Evolutionary conservation across 345 rosid species (phyloP).

Genomic region (Lumnitzera littorea): DNA sequence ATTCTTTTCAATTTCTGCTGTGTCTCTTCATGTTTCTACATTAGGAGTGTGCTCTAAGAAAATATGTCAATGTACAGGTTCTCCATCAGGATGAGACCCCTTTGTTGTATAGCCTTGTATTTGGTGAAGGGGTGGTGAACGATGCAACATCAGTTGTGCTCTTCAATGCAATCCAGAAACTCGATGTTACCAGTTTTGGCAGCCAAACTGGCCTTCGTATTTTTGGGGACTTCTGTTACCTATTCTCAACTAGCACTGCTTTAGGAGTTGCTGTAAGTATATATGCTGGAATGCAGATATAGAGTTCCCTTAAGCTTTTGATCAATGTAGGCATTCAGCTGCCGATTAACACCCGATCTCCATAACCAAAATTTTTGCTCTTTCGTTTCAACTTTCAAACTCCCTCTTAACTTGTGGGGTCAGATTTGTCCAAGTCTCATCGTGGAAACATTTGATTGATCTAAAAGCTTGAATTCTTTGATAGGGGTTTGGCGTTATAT

Average conservation of each 20-base stretch:
- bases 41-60: neutral
- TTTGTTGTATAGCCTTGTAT: conserved; percentile 74
- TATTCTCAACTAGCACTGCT: conserved; percentile 70
- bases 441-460: neutral
- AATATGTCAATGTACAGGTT: conserved; percentile 30
- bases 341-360: too few relatives aligned
- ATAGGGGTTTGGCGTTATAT: too few relatives aligned
- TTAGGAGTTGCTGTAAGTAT: conserved; percentile 63
- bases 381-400: too few relatives aligned
- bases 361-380: too few relatives aligned
- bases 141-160: conserved; percentile 88
- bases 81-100: conserved; percentile 92
- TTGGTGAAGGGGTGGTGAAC: conserved; percentile 94
- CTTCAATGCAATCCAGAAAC: conserved; percentile 76
- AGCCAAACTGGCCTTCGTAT: conserved; percentile 32
- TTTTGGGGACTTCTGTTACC: conserved; percentile 58
- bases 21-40: neutral
- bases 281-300: neutral
- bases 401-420: too few relatives aligned
- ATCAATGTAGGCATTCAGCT: neutral
- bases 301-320: neutral
- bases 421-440: neutral
- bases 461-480: neutral
- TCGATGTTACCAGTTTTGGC: conserved; percentile 44
- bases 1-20: neutral